Evolutionary conservation across 2,329 filamentous ascomycete genomes (phyloP).

Genomic region (Bipolaris cookei): DNA sequence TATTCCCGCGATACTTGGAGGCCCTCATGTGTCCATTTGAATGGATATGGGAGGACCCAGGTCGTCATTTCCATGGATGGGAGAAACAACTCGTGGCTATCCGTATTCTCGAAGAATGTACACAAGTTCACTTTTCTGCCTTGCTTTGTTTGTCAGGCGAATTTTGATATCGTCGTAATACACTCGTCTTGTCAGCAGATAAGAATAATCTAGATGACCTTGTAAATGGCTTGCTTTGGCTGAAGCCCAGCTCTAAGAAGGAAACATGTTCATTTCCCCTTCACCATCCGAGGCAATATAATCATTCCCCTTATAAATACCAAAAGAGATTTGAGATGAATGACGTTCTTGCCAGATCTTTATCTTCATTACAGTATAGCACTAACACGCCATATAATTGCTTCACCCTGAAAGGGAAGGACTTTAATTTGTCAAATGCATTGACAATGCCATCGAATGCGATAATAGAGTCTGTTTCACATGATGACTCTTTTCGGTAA

Average conservation of each 20-base stretch:
- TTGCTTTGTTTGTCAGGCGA: background rate
- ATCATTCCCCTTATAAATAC: fast-evolving
- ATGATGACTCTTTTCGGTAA: background rate
- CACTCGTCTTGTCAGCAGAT: too few relatives aligned
- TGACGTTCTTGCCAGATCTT: background rate
- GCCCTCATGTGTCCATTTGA: background rate
- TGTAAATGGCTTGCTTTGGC: background rate
- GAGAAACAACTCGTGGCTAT: background rate
- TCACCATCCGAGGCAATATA: too few relatives aligned
- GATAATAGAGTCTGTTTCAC: background rate
- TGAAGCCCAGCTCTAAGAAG: background rate
- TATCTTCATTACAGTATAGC: background rate
- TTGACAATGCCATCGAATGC: background rate
- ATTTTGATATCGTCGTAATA: background rate
- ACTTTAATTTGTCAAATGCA: background rate
- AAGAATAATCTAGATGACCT: background rate
- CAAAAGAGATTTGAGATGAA: background rate
- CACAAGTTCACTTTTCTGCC: background rate
- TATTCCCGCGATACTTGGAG: background rate
- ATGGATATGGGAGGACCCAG: background rate
- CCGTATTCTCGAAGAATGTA: background rate
- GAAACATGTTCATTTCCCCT: background rate
- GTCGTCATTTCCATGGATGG: background rate
- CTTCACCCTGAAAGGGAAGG: background rate
- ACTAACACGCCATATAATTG: background rate